A percentile compares a stretch with the other conserved stretches of the same genome.
These are phyloP conservation scores for Prunus armeniaca DNA, from an alignment of 306 rosid genomes.

Conservation along the genomic window DNA sequence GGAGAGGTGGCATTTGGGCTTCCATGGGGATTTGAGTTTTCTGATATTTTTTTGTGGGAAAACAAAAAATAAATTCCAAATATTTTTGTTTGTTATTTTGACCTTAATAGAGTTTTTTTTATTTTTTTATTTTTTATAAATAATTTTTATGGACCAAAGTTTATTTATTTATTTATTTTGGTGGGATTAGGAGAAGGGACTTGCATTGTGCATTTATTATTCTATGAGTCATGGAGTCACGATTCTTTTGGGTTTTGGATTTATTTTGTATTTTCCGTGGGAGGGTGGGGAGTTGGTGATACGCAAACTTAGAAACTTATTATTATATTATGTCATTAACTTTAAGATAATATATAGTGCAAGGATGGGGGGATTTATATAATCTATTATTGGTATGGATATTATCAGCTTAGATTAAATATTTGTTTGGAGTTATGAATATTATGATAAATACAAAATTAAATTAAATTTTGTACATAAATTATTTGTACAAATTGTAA, in stretches of 20 bases:
- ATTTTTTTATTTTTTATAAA: background rate
- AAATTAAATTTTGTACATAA: background rate
- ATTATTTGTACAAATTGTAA: no score
- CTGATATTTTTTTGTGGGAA: background rate
- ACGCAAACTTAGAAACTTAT: background rate
- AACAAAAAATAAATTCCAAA: background rate
- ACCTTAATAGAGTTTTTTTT: background rate
- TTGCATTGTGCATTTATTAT: background rate
- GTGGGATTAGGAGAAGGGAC: background rate
- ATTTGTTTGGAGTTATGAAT: background rate
- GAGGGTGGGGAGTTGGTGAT: background rate
- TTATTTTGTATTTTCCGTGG: background rate
- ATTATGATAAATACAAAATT: background rate
- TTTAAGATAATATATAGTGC: background rate
- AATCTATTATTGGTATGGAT: background rate
- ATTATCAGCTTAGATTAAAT: background rate
- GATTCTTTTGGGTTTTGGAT: background rate
- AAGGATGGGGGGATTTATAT: background rate
- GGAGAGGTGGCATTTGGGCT: background rate
- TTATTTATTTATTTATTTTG: background rate
- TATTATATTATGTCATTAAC: background rate
- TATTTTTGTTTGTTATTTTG: background rate
- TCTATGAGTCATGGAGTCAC: background rate
- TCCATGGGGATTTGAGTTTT: background rate
- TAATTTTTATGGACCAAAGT: background rate